These are phyloP conservation scores for Pyrus communis DNA, from an alignment of 306 rosid species.

Conservation along the genomic window DNA sequence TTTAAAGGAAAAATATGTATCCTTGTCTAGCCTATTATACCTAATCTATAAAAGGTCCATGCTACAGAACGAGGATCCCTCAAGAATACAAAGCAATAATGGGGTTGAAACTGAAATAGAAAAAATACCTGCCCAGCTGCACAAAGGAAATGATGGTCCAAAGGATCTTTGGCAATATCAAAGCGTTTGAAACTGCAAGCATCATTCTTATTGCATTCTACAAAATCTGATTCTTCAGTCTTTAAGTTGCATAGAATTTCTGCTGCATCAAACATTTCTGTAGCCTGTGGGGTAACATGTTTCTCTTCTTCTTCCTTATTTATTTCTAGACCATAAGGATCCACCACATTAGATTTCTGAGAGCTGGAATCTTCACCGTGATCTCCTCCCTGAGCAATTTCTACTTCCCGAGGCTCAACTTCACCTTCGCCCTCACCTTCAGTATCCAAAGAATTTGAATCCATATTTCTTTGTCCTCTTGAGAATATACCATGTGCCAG, in stretches of 20 bases:
- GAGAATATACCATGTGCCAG: conserved; percentile 91
- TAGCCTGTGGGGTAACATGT: conserved; percentile 23
- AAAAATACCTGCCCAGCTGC: conserved; percentile 67
- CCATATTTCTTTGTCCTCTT: conserved; percentile 55
- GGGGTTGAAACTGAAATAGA: not conserved
- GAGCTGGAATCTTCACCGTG: conserved; percentile 44
- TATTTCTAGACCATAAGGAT: conserved; percentile 24
- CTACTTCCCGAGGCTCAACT: conserved; percentile 26
- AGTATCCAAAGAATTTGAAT: conserved; percentile 37
- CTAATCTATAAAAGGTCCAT: not conserved
- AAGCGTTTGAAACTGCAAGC: conserved; percentile 69
- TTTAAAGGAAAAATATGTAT: not conserved
- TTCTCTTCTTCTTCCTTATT: conserved; percentile 36
- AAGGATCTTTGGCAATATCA: conserved; percentile 77
- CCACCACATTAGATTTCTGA: conserved; percentile 28
- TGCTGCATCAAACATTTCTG: conserved; percentile 40
- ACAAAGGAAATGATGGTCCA: conserved; percentile 78
- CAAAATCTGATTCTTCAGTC: conserved; percentile 33
- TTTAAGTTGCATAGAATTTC: conserved; percentile 33
- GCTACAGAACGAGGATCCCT: not conserved
- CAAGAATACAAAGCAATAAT: not conserved
- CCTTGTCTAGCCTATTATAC: not conserved
- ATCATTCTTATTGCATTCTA: conserved; percentile 33
- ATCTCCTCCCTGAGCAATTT: conserved; percentile 26
- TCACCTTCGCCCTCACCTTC: conserved; percentile 40